Conservation (phyloP, 2,329 filamentous ascomycete species). For the Diaporthe amygdali region DNA sequence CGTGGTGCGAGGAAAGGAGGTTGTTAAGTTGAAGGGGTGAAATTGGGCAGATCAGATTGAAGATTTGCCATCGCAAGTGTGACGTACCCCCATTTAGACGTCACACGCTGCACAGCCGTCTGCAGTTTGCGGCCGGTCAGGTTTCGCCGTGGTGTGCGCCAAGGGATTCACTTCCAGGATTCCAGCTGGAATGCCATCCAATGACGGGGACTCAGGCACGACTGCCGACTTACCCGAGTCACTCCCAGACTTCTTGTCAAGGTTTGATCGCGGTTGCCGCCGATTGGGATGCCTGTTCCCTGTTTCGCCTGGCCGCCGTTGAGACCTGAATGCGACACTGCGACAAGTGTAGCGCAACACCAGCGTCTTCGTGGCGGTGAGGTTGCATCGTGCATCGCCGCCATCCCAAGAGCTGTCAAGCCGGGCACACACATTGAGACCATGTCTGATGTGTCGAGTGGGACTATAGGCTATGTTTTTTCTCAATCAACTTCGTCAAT, state of each 20-base stretch:
- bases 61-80: not conserved
- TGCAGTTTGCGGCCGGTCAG: not conserved
- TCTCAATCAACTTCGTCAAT: not conserved
- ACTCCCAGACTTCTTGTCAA: not conserved
- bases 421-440: not conserved
- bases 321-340: not conserved
- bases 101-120: not conserved
- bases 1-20: not conserved
- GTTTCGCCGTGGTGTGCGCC: not conserved
- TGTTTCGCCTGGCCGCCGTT: not conserved
- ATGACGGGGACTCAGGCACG: not conserved
- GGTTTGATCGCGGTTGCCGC: not conserved
- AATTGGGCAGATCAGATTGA: not conserved
- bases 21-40: not conserved
- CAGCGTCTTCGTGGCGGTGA: not conserved
- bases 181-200: not conserved
- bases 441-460: not conserved
- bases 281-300: not conserved
- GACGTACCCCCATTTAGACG: not conserved
- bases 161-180: constrained; percentile 16
- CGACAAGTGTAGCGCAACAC: not conserved
- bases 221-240: not conserved
- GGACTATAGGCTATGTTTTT: too few species aligned
- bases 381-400: not conserved
- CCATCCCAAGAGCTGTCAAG: not conserved